A percentile compares a stretch with the other conserved stretches of the same genome.
Conservation (phyloP, 2,329 filamentous ascomycete genomes). For the Talaromyces sp. region DNA sequence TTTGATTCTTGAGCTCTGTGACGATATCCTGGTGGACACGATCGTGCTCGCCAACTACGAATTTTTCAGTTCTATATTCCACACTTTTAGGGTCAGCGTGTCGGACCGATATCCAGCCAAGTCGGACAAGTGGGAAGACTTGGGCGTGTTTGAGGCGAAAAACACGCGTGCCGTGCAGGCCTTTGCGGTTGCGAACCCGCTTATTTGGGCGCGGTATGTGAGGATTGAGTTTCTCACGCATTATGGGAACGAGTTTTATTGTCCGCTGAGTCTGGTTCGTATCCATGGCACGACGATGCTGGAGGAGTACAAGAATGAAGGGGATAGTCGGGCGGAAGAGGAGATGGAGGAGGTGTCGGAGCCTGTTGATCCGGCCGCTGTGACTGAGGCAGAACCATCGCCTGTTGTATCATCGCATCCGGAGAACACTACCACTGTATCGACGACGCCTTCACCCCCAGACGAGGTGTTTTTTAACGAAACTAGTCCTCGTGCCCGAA, state of each 20-base stretch:
- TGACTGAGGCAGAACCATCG: background rate
- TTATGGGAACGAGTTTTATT: slow-evolving; percentile 96
- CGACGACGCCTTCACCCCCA: background rate
- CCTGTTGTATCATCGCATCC: slow-evolving; percentile 1
- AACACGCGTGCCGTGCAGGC: slow-evolving; percentile 93
- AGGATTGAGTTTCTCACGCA: slow-evolving; percentile 88
- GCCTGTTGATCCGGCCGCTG: slow-evolving; percentile 13
- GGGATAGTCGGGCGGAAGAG: slow-evolving; percentile 58
- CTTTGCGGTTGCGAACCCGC: slow-evolving; percentile 87
- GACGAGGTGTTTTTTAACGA: background rate
- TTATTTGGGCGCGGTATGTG: slow-evolving; percentile 93
- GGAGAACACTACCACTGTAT: background rate
- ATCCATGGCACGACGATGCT: slow-evolving; percentile 93
- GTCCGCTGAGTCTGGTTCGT: slow-evolving; percentile 81
- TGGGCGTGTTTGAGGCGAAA: slow-evolving; percentile 84
- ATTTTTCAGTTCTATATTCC: slow-evolving; percentile 97
- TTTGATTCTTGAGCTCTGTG: slow-evolving; percentile 88
- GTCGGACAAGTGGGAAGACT: slow-evolving; percentile 80
- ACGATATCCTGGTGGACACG: slow-evolving; percentile 82
- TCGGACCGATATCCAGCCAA: slow-evolving; percentile 95
- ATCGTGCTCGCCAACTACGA: slow-evolving; percentile 98
- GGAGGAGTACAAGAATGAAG: slow-evolving; percentile 87
- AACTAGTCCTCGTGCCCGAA: background rate
- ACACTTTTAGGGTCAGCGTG: slow-evolving; percentile 84
- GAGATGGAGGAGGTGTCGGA: slow-evolving; percentile 48